These are phyloP conservation scores for Castanopsis chinensis DNA, from an alignment of 306 rosid genomes.

Conservation along the genomic window DNA sequence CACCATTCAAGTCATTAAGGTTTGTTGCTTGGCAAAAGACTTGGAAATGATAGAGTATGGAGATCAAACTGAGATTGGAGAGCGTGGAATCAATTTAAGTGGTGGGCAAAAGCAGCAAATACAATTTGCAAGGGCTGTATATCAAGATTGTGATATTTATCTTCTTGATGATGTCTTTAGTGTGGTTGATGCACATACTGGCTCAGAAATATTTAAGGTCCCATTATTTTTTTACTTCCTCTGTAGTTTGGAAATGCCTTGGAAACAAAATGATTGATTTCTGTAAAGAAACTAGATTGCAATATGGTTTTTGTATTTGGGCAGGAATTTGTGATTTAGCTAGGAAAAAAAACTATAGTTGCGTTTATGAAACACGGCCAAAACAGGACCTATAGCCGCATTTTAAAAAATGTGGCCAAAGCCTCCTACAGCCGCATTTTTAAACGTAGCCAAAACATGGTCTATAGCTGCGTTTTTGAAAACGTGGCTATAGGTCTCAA, in stretches of 20 bases:
- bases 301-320: no score
- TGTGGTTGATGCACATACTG: constrained; percentile 99
- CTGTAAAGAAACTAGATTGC: no score
- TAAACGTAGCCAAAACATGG: no score
- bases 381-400: no score
- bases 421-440: no score
- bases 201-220: constrained; percentile 92
- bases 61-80: constrained; percentile 96
- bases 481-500: no score
- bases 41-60: constrained; percentile 89
- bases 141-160: constrained; percentile 82
- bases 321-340: no score
- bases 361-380: no score
- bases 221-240: not conserved
- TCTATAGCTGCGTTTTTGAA: no score
- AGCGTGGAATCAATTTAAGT: constrained; percentile 95
- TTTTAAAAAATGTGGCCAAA: no score
- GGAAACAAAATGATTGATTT: not conserved
- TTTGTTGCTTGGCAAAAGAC: constrained; percentile 88
- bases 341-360: no score
- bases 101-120: constrained; percentile 97
- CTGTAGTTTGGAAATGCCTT: not conserved
- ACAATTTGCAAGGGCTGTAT: constrained; percentile 92
- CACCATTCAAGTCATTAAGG: constrained; percentile 70
- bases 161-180: constrained; percentile 95